These are phyloP conservation scores for Albugo laibachii DNA, from an alignment of 352 stramenopile genomes.

Conservation along the genomic window DNA sequence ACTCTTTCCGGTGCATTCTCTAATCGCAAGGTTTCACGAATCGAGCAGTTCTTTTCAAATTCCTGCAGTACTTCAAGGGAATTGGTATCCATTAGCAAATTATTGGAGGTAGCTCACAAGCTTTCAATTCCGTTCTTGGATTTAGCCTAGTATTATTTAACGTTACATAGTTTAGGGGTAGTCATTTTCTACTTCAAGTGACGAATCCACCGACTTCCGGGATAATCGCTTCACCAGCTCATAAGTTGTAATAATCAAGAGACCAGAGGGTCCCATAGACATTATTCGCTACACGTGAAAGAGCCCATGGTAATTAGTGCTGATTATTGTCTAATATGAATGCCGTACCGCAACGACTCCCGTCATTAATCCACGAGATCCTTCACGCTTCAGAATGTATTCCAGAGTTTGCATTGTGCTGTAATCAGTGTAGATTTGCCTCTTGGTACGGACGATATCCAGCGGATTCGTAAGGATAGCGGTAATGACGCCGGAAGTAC, in stretches of 20 bases:
- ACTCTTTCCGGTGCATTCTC: slow-evolving; percentile 34
- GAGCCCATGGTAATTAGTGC: not conserved
- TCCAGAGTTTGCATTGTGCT: slow-evolving; percentile 61
- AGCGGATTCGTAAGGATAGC: slow-evolving; percentile 73
- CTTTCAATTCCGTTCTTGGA: too few species aligned
- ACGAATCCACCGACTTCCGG: slow-evolving; percentile 15
- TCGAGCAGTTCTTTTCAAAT: not conserved
- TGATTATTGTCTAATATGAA: not conserved
- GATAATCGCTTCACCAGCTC: slow-evolving; percentile 81
- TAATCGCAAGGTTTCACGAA: slow-evolving; percentile 23
- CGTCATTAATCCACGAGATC: slow-evolving; percentile 54
- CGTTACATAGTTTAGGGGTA: too few species aligned
- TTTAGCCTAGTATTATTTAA: too few species aligned
- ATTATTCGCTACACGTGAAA: slow-evolving; percentile 33
- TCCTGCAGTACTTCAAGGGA: too few species aligned
- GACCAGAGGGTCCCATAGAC: slow-evolving; percentile 59
- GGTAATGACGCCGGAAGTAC: slow-evolving; percentile 56
- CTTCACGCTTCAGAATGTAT: slow-evolving; percentile 64
- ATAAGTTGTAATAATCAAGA: slow-evolving; percentile 77
- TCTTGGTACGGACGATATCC: slow-evolving; percentile 75
- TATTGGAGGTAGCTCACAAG: too few species aligned
- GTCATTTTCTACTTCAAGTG: too few species aligned
- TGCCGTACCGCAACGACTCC: slow-evolving; percentile 48
- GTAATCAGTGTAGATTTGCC: slow-evolving; percentile 73
- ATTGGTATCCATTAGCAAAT: too few species aligned